phyloP scores from a whole-genome alignment of 345 rosid species.

The Physaria fendleri region DNA sequence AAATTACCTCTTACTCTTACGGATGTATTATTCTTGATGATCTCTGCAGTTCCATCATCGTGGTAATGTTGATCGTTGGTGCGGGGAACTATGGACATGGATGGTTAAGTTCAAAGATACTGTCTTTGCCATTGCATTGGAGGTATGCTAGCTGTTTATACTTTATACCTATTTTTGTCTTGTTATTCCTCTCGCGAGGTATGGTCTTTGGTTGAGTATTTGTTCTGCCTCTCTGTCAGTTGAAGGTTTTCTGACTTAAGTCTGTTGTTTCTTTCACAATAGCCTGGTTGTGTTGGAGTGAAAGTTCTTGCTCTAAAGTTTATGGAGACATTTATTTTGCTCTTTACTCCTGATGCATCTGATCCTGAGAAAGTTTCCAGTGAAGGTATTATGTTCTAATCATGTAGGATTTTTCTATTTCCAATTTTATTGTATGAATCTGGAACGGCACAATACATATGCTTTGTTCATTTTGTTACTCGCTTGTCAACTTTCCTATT shows the following conservation, averaged over 20 bases:
- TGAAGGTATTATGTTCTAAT: slow-evolving; percentile 54
- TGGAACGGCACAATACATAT: neutral
- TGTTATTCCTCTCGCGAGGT: neutral
- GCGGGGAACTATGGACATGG: slow-evolving; percentile 80
- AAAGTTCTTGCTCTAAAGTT: slow-evolving; percentile 81
- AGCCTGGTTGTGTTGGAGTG: slow-evolving; percentile 72
- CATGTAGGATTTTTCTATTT: neutral
- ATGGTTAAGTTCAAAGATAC: slow-evolving; percentile 74
- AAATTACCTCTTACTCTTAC: neutral
- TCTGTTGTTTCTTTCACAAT: slow-evolving; percentile 27
- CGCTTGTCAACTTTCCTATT: slow-evolving; percentile 15
- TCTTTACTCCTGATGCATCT: slow-evolving; percentile 62
- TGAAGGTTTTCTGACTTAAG: slow-evolving; percentile 9
- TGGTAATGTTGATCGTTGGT: slow-evolving; percentile 71
- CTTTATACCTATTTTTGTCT: neutral
- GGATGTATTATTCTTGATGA: slow-evolving; percentile 14
- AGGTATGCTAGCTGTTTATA: slow-evolving; percentile 40
- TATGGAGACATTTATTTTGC: slow-evolving; percentile 74
- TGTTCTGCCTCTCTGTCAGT: slow-evolving; percentile 1
- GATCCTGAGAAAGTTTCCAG: slow-evolving; percentile 43
- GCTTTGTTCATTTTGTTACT: slow-evolving; percentile 3
- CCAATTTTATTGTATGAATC: neutral
- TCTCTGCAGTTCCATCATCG: slow-evolving; percentile 45
- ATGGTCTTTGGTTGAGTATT: slow-evolving; percentile 10
- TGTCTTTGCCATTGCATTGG: slow-evolving; percentile 53